phyloP scores from a whole-genome alignment of 2,329 filamentous ascomycete species.

The Pseudogymnoascus sp. region DNA sequence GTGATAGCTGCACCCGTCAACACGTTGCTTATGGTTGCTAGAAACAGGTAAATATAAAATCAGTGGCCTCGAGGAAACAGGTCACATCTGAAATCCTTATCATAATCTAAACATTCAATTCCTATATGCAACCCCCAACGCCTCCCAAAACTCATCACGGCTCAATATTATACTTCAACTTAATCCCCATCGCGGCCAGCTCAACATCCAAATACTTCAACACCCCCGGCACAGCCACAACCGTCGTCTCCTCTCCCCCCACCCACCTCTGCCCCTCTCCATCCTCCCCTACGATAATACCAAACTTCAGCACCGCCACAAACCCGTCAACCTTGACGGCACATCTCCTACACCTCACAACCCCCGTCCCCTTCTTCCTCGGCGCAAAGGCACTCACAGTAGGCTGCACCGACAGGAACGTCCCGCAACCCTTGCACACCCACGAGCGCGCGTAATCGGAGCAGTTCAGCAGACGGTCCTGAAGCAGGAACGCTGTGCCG shows the following conservation, averaged over 20 bases:
- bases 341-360: constrained; percentile 73
- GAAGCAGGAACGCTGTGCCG: constrained; percentile 87
- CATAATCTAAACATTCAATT: not conserved
- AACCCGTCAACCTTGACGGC: constrained; percentile 38
- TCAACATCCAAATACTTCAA: constrained; percentile 92
- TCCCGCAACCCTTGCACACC: constrained; percentile 83
- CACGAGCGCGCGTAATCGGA: constrained; percentile 86
- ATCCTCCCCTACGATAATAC: too few species aligned
- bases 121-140: not conserved
- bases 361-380: constrained; percentile 57
- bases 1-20: too few species aligned
- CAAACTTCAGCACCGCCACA: too few species aligned
- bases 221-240: constrained; percentile 88
- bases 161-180: constrained; percentile 80
- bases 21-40: too few species aligned
- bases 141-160: constrained; percentile 13
- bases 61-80: too few species aligned
- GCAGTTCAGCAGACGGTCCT: constrained; percentile 94
- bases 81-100: too few species aligned
- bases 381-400: constrained; percentile 58
- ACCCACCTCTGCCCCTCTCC: constrained; percentile 75
- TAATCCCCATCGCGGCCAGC: constrained; percentile 90
- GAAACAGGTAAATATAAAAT: too few species aligned
- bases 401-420: constrained; percentile 80
- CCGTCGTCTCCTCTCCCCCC: constrained; percentile 82